Conservation (phyloP, 345 rosid genomes). For the Atalantia buxifolia region DNA sequence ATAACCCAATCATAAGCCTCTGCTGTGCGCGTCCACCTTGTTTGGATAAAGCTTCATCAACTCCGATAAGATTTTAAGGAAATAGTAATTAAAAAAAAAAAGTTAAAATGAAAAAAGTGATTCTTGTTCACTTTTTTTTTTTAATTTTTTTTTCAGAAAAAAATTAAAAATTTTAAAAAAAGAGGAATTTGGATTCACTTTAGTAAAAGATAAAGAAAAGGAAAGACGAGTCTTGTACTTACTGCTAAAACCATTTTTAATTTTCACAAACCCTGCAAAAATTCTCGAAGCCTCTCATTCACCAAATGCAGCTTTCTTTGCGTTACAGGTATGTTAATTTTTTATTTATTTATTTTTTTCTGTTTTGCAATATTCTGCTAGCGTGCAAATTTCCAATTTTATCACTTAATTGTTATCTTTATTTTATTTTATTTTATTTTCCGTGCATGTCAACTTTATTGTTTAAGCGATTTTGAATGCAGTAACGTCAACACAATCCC, state of each 20-base stretch:
- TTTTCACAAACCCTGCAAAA: background rate
- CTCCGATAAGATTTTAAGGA: too few species aligned
- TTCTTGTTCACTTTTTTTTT: background rate
- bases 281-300: background rate
- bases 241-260: background rate
- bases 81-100: background rate
- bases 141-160: background rate
- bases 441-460: background rate
- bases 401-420: background rate
- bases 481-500: background rate
- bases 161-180: background rate
- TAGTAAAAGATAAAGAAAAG: background rate
- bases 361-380: background rate
- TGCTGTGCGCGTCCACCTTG: background rate
- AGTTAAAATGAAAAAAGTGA: background rate
- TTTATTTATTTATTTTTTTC: background rate
- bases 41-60: background rate
- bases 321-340: background rate
- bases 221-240: background rate
- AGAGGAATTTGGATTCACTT: background rate
- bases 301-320: constrained; percentile 3
- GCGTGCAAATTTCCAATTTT: background rate
- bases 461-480: constrained; percentile 4
- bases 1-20: background rate
- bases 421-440: background rate